Percentiles rank a stretch among this genome's conserved stretches.
Evolutionary conservation across 1,284 basidiomycete genomes (phyloP).

Genomic region (Leccinum griseonigrum): DNA sequence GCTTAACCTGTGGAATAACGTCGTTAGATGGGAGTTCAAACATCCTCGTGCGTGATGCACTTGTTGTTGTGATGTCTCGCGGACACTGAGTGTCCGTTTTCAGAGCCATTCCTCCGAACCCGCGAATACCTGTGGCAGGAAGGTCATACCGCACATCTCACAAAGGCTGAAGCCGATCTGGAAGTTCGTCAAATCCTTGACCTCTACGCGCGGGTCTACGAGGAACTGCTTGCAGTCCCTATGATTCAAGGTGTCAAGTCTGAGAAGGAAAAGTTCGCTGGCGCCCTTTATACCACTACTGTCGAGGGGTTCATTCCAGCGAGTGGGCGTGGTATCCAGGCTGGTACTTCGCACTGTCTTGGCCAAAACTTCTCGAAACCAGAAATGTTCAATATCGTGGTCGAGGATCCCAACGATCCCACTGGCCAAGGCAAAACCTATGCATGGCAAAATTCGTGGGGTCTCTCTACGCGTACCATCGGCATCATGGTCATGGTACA

Average conservation of each 20-base stretch:
- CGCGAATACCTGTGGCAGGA: constrained; percentile 99
- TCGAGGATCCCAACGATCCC: constrained; percentile 87
- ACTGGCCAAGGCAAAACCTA: constrained; percentile 68
- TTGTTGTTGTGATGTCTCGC: background rate
- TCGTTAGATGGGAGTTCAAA: constrained; percentile 99
- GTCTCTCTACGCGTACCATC: constrained; percentile 92
- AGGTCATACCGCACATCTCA: constrained; percentile 94
- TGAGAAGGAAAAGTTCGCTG: constrained; percentile 99
- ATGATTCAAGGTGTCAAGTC: constrained; percentile 97
- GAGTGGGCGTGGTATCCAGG: constrained; percentile 97
- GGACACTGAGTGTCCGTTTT: constrained; percentile 24
- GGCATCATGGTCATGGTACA: constrained; percentile 99
- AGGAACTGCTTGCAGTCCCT: constrained; percentile 95
- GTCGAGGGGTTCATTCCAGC: constrained; percentile 98
- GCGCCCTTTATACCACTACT: constrained; percentile 97
- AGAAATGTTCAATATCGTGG: constrained; percentile 97
- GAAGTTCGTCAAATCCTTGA: constrained; percentile 96
- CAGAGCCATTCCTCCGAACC: constrained; percentile 97
- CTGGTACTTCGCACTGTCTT: constrained; percentile 95
- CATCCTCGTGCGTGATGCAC: constrained; percentile 70
- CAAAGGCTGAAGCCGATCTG: constrained; percentile 84
- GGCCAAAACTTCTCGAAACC: constrained; percentile 97
- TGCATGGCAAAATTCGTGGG: constrained; percentile 99
- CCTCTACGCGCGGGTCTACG: constrained; percentile 95
- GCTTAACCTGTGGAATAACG: constrained; percentile 99